Evolutionary conservation across 179 eudicot species (phyloP).

Genomic region (Nepenthes alata): DNA sequence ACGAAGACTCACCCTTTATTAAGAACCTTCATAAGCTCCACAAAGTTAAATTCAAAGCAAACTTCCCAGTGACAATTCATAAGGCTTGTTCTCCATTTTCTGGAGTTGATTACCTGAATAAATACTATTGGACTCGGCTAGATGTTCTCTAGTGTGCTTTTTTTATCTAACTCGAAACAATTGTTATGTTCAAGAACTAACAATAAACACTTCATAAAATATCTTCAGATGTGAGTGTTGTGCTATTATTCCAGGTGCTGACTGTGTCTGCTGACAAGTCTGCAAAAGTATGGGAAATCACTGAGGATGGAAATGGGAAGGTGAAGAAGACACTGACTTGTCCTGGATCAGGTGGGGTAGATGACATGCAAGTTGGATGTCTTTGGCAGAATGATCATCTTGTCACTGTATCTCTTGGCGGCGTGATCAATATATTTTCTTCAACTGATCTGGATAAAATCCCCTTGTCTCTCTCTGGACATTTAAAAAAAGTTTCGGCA

Average conservation of each 20-base stretch:
- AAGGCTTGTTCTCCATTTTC: too few species aligned
- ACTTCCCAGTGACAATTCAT: too few species aligned
- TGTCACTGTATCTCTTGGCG: conserved; percentile 91
- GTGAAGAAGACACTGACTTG: conserved; percentile 45
- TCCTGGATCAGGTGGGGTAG: conserved; percentile 82
- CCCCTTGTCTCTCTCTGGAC: conserved; percentile 71
- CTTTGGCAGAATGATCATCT: conserved; percentile 90
- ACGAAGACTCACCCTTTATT: too few species aligned
- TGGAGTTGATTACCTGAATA: too few species aligned
- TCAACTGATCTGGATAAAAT: conserved; percentile 67
- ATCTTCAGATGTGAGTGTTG: too few species aligned
- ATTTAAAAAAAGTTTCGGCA: conserved; percentile 72
- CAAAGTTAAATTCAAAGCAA: too few species aligned
- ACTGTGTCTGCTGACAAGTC: conserved; percentile 97
- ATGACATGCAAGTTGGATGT: conserved; percentile 96
- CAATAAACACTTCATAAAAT: too few species aligned
- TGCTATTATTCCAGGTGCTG: conserved; percentile 39
- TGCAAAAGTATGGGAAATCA: conserved; percentile 84
- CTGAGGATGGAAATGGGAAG: conserved; percentile 65
- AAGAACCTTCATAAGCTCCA: too few species aligned
- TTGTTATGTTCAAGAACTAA: too few species aligned
- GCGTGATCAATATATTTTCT: conserved; percentile 55
- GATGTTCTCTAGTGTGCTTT: too few species aligned
- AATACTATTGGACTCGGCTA: too few species aligned
- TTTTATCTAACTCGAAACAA: too few species aligned